Evolutionary conservation across 805 yeast genomes (phyloP).

Genomic region (Ogataea nitratoaversa): DNA sequence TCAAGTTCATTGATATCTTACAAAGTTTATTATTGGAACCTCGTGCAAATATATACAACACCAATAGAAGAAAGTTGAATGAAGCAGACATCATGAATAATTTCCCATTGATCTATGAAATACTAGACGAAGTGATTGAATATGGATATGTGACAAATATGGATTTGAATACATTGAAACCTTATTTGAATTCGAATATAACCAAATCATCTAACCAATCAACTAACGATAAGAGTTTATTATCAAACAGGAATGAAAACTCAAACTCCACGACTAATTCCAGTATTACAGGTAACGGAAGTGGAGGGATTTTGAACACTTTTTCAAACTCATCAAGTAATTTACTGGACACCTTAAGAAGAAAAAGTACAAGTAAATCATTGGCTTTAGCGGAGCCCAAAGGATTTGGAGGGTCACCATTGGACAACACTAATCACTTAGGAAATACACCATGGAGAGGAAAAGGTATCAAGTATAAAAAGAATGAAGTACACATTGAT

Average conservation of each 20-base stretch:
- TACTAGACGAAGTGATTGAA: conserved; percentile 71
- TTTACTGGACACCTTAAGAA: conserved; percentile 15
- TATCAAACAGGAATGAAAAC: neutral
- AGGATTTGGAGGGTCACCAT: conserved; percentile 9
- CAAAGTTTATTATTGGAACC: conserved; percentile 28
- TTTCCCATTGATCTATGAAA: conserved; percentile 67
- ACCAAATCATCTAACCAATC: conserved; percentile 2
- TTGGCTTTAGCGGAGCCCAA: neutral
- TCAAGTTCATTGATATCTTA: conserved; percentile 54
- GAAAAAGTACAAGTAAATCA: conserved; percentile 13
- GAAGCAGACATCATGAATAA: conserved; percentile 58
- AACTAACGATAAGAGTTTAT: neutral
- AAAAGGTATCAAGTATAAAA: conserved; percentile 66
- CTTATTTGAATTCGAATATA: conserved; percentile 24
- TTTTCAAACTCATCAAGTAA: conserved; percentile 9
- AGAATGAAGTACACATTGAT: conserved; percentile 74
- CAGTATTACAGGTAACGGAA: neutral
- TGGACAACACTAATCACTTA: conserved; percentile 5
- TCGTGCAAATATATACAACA: too few relatives aligned
- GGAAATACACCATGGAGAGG: conserved; percentile 60
- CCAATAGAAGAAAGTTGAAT: conserved; percentile 29
- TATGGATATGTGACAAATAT: conserved; percentile 73
- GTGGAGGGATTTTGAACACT: conserved; percentile 1
- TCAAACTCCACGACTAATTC: neutral
- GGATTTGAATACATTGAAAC: conserved; percentile 43